A percentile compares a stretch with the other conserved stretches of the same genome.
These are phyloP conservation scores for Trichocladium antarcticum DNA, from an alignment of 495 filamentous ascomycete genomes.

Conservation along the genomic window DNA sequence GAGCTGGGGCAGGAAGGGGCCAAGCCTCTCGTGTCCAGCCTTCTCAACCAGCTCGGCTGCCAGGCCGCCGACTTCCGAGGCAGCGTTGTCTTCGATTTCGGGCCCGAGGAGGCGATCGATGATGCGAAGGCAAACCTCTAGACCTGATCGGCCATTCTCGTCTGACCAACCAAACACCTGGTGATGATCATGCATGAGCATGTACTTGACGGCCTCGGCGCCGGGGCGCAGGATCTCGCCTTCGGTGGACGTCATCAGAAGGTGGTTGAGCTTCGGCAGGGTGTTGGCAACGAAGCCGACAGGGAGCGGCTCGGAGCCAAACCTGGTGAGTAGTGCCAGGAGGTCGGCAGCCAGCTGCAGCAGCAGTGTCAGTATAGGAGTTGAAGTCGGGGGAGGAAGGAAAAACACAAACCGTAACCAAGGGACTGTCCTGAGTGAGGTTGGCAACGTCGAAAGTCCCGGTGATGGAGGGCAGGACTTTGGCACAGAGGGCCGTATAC, in stretches of 20 bases:
- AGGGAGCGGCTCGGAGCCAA: constrained; percentile 74
- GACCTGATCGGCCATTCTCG: constrained; percentile 64
- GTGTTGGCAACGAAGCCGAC: constrained; percentile 72
- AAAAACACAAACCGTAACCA: constrained; percentile 52
- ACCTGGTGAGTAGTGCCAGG: constrained; percentile 65
- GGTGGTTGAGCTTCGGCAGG: constrained; percentile 73
- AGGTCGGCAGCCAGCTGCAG: constrained; percentile 68
- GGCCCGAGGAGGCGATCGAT: constrained; percentile 87
- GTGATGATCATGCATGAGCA: constrained; percentile 73
- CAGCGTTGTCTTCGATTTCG: constrained; percentile 72
- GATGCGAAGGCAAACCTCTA: constrained; percentile 80
- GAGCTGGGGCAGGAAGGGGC: constrained; percentile 81
- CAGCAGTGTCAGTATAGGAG: constrained; percentile 7
- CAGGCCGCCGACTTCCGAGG: constrained; percentile 89
- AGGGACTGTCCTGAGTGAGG: constrained; percentile 67
- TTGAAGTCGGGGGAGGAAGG: background rate
- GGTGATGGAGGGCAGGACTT: constrained; percentile 76
- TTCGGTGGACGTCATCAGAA: constrained; percentile 70
- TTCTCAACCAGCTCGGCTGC: constrained; percentile 93
- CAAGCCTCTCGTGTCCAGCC: constrained; percentile 77
- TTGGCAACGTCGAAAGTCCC: constrained; percentile 81
- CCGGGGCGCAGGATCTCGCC: constrained; percentile 76
- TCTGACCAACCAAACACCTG: constrained; percentile 77
- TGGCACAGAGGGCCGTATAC: constrained; percentile 72
- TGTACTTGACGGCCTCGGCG: constrained; percentile 76